These are phyloP conservation scores for Ceratobasidium sp. DNA, from an alignment of 1,284 basidiomycete genomes.

Conservation along the genomic window DNA sequence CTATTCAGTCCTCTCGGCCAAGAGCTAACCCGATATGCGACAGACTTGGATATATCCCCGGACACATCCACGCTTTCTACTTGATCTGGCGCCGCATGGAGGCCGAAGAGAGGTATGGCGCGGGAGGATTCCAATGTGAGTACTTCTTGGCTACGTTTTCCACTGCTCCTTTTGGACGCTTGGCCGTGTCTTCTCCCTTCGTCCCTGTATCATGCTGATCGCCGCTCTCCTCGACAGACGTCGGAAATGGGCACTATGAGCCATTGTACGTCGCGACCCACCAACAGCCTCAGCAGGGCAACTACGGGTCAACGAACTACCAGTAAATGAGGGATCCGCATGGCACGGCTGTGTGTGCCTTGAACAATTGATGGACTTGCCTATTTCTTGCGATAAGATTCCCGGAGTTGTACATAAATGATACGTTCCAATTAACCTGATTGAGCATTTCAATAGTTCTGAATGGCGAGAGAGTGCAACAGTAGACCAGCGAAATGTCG, in stretches of 20 bases:
- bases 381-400: not conserved
- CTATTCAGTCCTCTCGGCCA: not conserved
- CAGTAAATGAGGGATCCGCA: constrained; percentile 10
- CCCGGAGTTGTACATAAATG: not conserved
- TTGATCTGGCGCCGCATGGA: constrained; percentile 78
- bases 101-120: constrained; percentile 76
- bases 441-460: not conserved
- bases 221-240: constrained; percentile 51
- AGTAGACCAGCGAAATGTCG: too few relatives aligned
- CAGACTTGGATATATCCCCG: constrained; percentile 47
- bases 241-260: constrained; percentile 63
- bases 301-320: constrained; percentile 26
- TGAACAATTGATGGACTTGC: not conserved
- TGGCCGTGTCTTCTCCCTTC: not conserved
- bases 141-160: constrained; percentile 35
- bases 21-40: not conserved
- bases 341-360: not conserved
- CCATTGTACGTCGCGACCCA: constrained; percentile 50
- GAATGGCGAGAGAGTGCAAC: too few relatives aligned
- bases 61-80: constrained; percentile 59
- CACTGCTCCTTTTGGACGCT: not conserved
- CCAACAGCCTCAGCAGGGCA: constrained; percentile 1
- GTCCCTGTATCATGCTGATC: constrained; percentile 13
- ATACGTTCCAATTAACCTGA: not conserved
- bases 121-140: constrained; percentile 68